These are phyloP conservation scores for Ganoderma meredithae DNA, from an alignment of 1,284 basidiomycete species.

Conservation along the genomic window DNA sequence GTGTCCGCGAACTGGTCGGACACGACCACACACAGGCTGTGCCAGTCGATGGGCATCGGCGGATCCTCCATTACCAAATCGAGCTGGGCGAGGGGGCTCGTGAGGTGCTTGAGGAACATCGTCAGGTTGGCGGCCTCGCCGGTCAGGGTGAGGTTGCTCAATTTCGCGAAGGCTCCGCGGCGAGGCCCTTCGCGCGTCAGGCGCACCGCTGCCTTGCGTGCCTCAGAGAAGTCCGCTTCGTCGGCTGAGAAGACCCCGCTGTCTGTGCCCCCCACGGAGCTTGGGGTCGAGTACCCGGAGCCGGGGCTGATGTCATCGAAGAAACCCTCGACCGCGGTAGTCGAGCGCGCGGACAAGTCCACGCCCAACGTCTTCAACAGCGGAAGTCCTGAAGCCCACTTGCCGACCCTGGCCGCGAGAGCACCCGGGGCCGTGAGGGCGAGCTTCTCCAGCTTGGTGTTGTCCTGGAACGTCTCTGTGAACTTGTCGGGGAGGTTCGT, in stretches of 20 bases:
- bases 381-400: constrained; percentile 69
- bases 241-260: constrained; percentile 79
- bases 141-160: constrained; percentile 68
- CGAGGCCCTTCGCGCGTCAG: constrained; percentile 58
- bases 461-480: constrained; percentile 65
- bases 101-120: constrained; percentile 73
- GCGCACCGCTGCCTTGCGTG: constrained; percentile 68
- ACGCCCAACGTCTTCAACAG: constrained; percentile 67
- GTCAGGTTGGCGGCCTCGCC: constrained; percentile 73
- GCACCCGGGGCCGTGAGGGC: constrained; percentile 75
- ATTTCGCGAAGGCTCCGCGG: constrained; percentile 56
- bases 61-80: constrained; percentile 81
- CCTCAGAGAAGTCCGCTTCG: constrained; percentile 74
- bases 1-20: constrained; percentile 66
- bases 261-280: constrained; percentile 68
- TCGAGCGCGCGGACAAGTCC: constrained; percentile 71
- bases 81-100: constrained; percentile 63
- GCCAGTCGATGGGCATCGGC: constrained; percentile 75
- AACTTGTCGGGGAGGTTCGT: constrained; percentile 74
- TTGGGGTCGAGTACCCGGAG: constrained; percentile 73
- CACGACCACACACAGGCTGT: constrained; percentile 66
- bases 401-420: constrained; percentile 68
- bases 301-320: constrained; percentile 70
- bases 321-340: constrained; percentile 76
- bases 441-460: constrained; percentile 66